Conservation (phyloP, 78 protist genomes). For the slime mould (Dictyostelium discoideum) region DNA sequence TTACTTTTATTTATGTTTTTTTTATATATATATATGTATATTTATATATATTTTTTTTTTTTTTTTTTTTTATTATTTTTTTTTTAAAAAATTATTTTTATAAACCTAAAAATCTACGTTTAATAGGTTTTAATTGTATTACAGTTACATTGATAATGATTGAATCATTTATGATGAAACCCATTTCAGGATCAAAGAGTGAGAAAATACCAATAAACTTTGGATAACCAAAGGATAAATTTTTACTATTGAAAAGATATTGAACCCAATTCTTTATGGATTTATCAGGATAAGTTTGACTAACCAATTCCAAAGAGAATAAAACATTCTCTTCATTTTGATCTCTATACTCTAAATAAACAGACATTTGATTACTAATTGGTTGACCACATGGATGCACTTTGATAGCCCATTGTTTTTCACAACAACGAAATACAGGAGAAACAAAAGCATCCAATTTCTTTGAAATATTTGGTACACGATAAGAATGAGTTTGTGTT, state of each 20-base stretch:
- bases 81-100: background rate
- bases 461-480: background rate
- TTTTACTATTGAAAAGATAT: background rate
- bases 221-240: conserved; percentile 8
- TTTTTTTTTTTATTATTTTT: background rate
- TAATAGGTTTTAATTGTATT: background rate
- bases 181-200: background rate
- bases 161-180: background rate
- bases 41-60: background rate
- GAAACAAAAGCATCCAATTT: conserved; percentile 4
- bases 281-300: conserved; percentile 18
- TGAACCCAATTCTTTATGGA: conserved; percentile 12
- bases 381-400: conserved; percentile 24
- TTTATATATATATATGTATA: too few species aligned
- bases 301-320: background rate
- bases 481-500: background rate
- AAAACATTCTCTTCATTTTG: background rate
- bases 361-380: background rate
- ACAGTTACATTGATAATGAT: background rate
- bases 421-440: background rate
- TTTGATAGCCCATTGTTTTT: background rate
- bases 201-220: conserved; percentile 16
- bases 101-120: background rate
- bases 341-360: conserved; percentile 1
- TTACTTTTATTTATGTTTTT: too few species aligned